phyloP scores from a whole-genome alignment of 2,329 filamentous ascomycete genomes.

The Fusarium robinianum region DNA sequence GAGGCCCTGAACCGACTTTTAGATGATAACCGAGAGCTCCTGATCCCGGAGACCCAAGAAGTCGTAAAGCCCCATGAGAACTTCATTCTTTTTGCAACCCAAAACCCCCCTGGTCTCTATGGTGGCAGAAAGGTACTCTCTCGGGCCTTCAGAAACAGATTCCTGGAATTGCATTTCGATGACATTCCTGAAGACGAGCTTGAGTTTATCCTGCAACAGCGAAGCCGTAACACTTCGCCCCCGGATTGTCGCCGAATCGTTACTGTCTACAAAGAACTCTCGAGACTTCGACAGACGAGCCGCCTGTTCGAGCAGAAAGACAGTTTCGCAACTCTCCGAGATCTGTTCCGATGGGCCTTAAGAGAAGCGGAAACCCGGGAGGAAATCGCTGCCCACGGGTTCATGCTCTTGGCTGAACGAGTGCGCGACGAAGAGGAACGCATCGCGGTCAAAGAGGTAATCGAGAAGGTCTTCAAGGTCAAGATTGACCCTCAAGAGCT shows the following conservation, averaged over 20 bases:
- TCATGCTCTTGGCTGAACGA: conserved; percentile 93
- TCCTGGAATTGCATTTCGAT: conserved; percentile 95
- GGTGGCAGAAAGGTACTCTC: conserved; percentile 93
- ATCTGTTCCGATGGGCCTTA: conserved; percentile 94
- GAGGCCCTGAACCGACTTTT: conserved; percentile 94
- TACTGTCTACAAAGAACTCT: conserved; percentile 90
- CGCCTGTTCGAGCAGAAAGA: conserved; percentile 96
- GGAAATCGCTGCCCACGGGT: conserved; percentile 88
- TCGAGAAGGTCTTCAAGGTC: conserved; percentile 90
- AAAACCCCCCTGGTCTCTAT: conserved; percentile 95
- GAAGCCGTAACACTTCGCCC: conserved; percentile 83
- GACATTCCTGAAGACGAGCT: conserved; percentile 96
- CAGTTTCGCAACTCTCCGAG: conserved; percentile 93
- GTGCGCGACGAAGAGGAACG: conserved; percentile 91
- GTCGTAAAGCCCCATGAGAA: conserved; percentile 88
- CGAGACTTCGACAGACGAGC: conserved; percentile 84
- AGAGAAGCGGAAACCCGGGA: conserved; percentile 83
- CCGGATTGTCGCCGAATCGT: conserved; percentile 93
- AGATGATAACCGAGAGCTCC: conserved; percentile 93
- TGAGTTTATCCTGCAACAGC: conserved; percentile 85
- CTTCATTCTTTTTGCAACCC: conserved; percentile 97
- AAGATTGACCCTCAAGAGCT: conserved; percentile 73
- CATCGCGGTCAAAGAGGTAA: conserved; percentile 79
- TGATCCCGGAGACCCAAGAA: conserved; percentile 97
- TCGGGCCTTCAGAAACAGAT: conserved; percentile 93